These are phyloP conservation scores for Gynandropsis gynandra DNA, from an alignment of 345 rosid genomes.

Conservation along the genomic window DNA sequence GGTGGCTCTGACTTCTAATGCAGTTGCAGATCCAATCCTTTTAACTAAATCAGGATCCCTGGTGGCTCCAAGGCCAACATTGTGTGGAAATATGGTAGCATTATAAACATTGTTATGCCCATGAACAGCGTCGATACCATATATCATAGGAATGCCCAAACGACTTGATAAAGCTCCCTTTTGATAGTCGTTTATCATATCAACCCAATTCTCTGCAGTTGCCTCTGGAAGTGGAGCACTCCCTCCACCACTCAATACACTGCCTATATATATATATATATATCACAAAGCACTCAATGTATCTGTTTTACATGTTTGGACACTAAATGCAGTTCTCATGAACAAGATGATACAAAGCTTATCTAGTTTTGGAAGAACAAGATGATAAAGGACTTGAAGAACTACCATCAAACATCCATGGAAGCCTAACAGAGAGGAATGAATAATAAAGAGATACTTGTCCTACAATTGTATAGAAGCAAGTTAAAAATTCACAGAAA, in stretches of 20 bases:
- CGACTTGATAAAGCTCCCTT: conserved; percentile 65
- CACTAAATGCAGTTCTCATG: background rate
- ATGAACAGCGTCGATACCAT: conserved; percentile 93
- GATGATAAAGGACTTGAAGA: background rate
- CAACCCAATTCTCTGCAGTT: conserved; percentile 61
- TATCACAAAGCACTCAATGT: background rate
- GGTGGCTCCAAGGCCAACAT: conserved; percentile 86
- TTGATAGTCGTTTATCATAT: conserved; percentile 65
- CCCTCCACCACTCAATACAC: conserved; percentile 87
- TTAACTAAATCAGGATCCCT: conserved; percentile 83
- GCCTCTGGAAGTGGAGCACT: conserved; percentile 72
- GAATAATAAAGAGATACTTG: background rate
- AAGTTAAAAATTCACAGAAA: background rate
- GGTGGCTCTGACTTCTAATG: conserved; percentile 94
- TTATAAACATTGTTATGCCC: conserved; percentile 88
- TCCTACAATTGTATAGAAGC: background rate
- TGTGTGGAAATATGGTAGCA: conserved; percentile 88
- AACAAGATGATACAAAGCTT: background rate
- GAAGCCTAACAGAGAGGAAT: background rate
- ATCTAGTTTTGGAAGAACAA: background rate
- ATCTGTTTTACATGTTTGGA: background rate
- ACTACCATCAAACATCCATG: background rate
- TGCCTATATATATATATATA: conserved; percentile 35
- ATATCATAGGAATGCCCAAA: conserved; percentile 83
- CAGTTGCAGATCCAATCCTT: conserved; percentile 94